Conservation (phyloP, 768 basidiomycete genomes). For the Steccherinum ochraceum region DNA sequence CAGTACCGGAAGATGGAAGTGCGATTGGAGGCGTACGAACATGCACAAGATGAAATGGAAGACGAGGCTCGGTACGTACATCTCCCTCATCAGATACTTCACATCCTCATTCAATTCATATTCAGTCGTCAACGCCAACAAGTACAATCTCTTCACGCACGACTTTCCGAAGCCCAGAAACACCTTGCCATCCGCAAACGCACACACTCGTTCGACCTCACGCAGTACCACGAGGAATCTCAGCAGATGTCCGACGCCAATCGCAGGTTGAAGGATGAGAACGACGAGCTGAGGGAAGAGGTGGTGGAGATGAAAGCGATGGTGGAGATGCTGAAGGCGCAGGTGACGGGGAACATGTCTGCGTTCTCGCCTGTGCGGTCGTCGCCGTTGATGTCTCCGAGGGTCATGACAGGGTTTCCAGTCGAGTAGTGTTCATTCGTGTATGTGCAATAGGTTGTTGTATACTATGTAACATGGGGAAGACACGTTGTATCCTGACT, state of each 20-base stretch:
- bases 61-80: constrained; percentile 49
- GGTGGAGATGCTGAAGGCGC: constrained; percentile 59
- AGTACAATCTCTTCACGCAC: constrained; percentile 58
- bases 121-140: constrained; percentile 50
- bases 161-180: constrained; percentile 39
- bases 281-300: constrained; percentile 45
- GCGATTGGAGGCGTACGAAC: constrained; percentile 51
- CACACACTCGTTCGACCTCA: constrained; percentile 4
- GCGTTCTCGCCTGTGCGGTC: constrained; percentile 31
- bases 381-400: constrained; percentile 13
- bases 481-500: too few relatives aligned
- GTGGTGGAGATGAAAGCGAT: constrained; percentile 65
- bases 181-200: constrained; percentile 27
- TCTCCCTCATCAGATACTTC: not conserved
- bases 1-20: constrained; percentile 63
- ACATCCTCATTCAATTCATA: constrained; percentile 6
- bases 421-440: too few relatives aligned
- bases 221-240: constrained; percentile 24
- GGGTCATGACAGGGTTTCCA: too few relatives aligned
- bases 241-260: constrained; percentile 46
- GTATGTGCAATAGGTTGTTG: not conserved
- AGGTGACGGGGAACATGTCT: constrained; percentile 38
- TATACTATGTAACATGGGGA: not conserved
- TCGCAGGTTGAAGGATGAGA: constrained; percentile 50
- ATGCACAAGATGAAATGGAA: constrained; percentile 47